Evolutionary conservation across 257 asterid species (phyloP).

Genomic region (Nicotiana attenuata): DNA sequence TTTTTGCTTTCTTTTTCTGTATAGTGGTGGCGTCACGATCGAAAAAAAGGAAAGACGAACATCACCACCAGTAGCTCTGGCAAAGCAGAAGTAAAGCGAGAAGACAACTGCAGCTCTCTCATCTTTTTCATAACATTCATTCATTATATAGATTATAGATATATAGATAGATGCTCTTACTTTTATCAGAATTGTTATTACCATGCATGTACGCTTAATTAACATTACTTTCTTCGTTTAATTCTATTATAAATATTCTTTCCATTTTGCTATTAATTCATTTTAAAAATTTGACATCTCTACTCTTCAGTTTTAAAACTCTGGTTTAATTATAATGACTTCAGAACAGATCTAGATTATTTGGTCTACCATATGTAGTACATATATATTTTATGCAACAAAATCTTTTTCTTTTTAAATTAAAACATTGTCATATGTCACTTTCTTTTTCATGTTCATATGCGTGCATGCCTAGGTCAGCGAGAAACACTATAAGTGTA

Average conservation of each 20-base stretch:
- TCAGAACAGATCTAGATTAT: not conserved
- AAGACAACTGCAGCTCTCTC: conserved; percentile 37
- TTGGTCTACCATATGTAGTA: not conserved
- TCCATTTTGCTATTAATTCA: not conserved
- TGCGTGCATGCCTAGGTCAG: conserved; percentile 13
- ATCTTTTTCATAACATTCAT: conserved; percentile 1
- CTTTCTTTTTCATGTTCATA: not conserved
- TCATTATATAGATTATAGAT: conserved; percentile 14
- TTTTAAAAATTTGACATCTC: not conserved
- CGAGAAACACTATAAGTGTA: not conserved
- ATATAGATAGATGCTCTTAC: not conserved
- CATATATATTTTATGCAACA: no score
- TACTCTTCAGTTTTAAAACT: no score
- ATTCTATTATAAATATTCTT: not conserved
- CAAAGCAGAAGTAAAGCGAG: conserved; percentile 34
- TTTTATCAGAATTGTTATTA: not conserved
- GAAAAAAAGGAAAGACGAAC: conserved; percentile 22
- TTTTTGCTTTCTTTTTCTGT: conserved; percentile 5
- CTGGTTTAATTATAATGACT: not conserved
- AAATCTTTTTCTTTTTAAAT: no score
- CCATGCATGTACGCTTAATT: not conserved
- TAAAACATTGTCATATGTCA: no score
- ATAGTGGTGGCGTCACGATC: conserved; percentile 63
- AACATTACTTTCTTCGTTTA: not conserved
- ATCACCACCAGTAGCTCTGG: conserved; percentile 17